Evolutionary conservation across 345 rosid genomes (phyloP).

Genomic region (Reutealis trisperma): DNA sequence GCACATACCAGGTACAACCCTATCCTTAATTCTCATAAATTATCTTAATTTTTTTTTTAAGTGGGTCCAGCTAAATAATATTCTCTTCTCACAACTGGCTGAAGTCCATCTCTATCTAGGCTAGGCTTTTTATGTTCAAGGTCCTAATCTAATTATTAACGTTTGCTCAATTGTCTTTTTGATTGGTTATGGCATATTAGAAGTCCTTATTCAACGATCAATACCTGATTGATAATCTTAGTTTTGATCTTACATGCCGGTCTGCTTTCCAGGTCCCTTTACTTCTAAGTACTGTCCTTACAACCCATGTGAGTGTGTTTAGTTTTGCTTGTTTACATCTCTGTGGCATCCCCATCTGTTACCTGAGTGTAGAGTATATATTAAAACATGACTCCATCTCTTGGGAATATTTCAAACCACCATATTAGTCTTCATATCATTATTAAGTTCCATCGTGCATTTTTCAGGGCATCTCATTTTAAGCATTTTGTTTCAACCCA

Average conservation of each 20-base stretch:
- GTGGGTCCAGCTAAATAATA: slow-evolving; percentile 26
- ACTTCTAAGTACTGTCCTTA: slow-evolving; percentile 16
- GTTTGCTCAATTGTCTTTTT: slow-evolving; percentile 27
- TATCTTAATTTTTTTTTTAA: slow-evolving; percentile 11
- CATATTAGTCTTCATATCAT: background rate
- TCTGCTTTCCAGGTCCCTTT: slow-evolving; percentile 18
- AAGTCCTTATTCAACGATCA: background rate
- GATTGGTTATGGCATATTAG: slow-evolving; percentile 7
- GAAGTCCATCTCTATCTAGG: slow-evolving; percentile 19
- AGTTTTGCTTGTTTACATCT: slow-evolving; percentile 12
- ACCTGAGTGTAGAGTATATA: slow-evolving; percentile 2
- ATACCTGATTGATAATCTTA: slow-evolving; percentile 15
- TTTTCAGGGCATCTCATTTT: background rate
- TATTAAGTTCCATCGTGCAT: background rate
- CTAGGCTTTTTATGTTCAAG: slow-evolving; percentile 29
- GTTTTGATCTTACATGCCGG: slow-evolving; percentile 12
- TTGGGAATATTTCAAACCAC: background rate
- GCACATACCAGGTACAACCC: slow-evolving; percentile 31
- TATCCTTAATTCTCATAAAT: slow-evolving; percentile 22
- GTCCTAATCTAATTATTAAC: slow-evolving; percentile 30
- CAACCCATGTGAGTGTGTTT: slow-evolving; percentile 35
- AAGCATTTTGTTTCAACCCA: background rate
- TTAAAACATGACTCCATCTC: background rate
- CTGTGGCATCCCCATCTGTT: slow-evolving; percentile 23
- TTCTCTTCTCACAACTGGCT: slow-evolving; percentile 4